phyloP scores from a whole-genome alignment of 1,284 basidiomycete species.

The Apiotrichum siamense region DNA sequence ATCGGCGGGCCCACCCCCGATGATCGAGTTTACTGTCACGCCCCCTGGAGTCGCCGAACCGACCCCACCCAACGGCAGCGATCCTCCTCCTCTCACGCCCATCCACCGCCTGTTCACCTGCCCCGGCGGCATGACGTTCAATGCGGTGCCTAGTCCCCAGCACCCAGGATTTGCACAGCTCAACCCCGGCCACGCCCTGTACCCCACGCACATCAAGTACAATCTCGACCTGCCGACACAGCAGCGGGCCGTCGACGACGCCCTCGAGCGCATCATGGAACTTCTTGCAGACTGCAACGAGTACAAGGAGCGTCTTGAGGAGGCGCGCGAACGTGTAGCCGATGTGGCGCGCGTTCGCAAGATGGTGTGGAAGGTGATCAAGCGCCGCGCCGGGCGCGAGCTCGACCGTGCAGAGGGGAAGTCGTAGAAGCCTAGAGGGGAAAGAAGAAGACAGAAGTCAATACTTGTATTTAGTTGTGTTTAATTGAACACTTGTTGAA shows the following conservation, averaged over 20 bases:
- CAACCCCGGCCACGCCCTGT: constrained; percentile 12
- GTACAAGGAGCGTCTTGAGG: constrained; percentile 51
- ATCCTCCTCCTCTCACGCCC: constrained; percentile 27
- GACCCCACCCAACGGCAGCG: not conserved
- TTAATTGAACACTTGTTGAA: not conserved
- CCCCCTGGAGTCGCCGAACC: constrained; percentile 20
- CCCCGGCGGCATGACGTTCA: constrained; percentile 39
- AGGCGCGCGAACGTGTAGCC: constrained; percentile 49
- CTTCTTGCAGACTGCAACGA: constrained; percentile 51
- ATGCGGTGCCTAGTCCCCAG: constrained; percentile 29
- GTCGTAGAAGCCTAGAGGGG: not conserved
- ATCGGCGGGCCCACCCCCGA: constrained; percentile 23
- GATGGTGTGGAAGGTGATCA: constrained; percentile 49
- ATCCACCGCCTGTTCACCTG: constrained; percentile 44
- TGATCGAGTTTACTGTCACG: constrained; percentile 27
- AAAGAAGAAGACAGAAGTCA: not conserved
- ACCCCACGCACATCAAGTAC: constrained; percentile 34
- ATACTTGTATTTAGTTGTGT: not conserved
- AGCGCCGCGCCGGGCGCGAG: constrained; percentile 42
- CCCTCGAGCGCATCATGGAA: constrained; percentile 46
- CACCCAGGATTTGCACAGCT: constrained; percentile 23
- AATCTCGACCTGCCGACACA: constrained; percentile 43
- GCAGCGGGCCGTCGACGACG: constrained; percentile 43
- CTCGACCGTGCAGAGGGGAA: constrained; percentile 28
- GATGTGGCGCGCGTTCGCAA: constrained; percentile 49